These are phyloP conservation scores for Ophiocordyceps australis DNA, from an alignment of 2,329 filamentous ascomycete genomes.

Conservation along the genomic window DNA sequence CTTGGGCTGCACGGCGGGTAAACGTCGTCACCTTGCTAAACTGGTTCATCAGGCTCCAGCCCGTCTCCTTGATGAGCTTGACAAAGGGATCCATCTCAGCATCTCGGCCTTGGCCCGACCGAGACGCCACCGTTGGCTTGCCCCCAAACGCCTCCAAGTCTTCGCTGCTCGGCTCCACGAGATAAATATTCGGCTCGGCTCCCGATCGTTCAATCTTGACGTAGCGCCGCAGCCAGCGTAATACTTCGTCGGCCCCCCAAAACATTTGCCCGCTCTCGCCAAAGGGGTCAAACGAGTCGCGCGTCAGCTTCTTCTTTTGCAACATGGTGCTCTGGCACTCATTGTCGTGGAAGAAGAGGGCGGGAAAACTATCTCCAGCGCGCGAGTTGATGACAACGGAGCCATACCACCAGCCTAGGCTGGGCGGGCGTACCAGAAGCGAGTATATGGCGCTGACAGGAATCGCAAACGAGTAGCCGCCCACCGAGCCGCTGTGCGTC, in stretches of 20 bases:
- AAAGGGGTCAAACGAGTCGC: slow-evolving; percentile 82
- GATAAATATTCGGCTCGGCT: slow-evolving; percentile 78
- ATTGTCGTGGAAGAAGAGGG: slow-evolving; percentile 92
- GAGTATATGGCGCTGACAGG: slow-evolving; percentile 85
- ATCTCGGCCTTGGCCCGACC: slow-evolving; percentile 26
- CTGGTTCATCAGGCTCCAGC: slow-evolving; percentile 93
- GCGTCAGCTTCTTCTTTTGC: slow-evolving; percentile 73
- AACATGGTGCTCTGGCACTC: slow-evolving; percentile 93
- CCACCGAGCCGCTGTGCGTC: slow-evolving; percentile 49
- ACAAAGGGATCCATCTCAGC: slow-evolving; percentile 81
- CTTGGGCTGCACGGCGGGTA: slow-evolving; percentile 77
- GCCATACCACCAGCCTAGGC: slow-evolving; percentile 96
- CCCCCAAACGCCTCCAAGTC: slow-evolving; percentile 68
- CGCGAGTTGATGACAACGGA: slow-evolving; percentile 85
- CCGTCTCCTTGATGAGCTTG: slow-evolving; percentile 84
- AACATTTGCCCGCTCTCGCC: slow-evolving; percentile 74
- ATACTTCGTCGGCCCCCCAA: slow-evolving; percentile 92
- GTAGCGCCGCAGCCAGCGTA: slow-evolving; percentile 80
- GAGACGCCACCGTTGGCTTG: slow-evolving; percentile 27
- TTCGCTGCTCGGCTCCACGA: slow-evolving; percentile 73
- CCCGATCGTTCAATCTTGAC: slow-evolving; percentile 65
- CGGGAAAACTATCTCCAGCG: slow-evolving; percentile 82
- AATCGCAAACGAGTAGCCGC: slow-evolving; percentile 79
- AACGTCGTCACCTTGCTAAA: slow-evolving; percentile 96
- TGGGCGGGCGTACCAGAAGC: slow-evolving; percentile 75